These are phyloP conservation scores for Aspergillus persii DNA, from an alignment of 2,329 filamentous ascomycete genomes.

Conservation along the genomic window DNA sequence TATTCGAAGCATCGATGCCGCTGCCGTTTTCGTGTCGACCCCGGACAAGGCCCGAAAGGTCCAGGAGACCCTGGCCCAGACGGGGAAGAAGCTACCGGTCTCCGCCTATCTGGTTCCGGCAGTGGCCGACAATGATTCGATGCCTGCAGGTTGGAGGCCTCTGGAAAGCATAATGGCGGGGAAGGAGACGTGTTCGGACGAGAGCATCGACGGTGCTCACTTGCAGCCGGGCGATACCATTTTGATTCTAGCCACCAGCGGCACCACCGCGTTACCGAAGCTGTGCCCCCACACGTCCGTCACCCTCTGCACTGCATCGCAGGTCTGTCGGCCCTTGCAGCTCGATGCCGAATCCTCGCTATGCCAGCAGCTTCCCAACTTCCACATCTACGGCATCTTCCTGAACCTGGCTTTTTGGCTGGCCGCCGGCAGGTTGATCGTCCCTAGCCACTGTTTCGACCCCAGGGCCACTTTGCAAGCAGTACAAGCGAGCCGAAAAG, in stretches of 20 bases:
- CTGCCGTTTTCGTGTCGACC: constrained; percentile 4
- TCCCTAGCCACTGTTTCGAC: constrained; percentile 1
- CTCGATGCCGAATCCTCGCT: background rate
- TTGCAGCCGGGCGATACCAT: background rate
- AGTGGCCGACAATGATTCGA: background rate
- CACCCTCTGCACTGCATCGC: background rate
- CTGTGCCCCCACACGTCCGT: constrained; percentile 2
- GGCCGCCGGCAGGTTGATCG: background rate
- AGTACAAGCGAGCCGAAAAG: background rate
- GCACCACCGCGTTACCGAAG: constrained; percentile 4
- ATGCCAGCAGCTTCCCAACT: constrained; percentile 6
- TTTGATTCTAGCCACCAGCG: constrained; percentile 5
- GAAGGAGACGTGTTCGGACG: background rate
- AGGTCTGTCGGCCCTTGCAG: background rate
- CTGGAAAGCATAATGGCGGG: background rate
- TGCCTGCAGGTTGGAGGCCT: background rate
- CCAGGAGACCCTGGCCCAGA: background rate
- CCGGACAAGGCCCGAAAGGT: background rate
- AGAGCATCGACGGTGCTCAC: background rate
- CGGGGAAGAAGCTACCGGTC: background rate
- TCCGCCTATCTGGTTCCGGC: background rate
- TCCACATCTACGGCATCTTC: constrained; percentile 4
- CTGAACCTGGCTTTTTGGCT: constrained; percentile 6
- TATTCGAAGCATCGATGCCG: background rate
- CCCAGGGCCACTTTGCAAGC: background rate